Evolutionary conservation across 2,329 filamentous ascomycete genomes (phyloP), one percentile per base, ranked within the genome.

Genomic region (Metarhizium robertsii): DNA sequence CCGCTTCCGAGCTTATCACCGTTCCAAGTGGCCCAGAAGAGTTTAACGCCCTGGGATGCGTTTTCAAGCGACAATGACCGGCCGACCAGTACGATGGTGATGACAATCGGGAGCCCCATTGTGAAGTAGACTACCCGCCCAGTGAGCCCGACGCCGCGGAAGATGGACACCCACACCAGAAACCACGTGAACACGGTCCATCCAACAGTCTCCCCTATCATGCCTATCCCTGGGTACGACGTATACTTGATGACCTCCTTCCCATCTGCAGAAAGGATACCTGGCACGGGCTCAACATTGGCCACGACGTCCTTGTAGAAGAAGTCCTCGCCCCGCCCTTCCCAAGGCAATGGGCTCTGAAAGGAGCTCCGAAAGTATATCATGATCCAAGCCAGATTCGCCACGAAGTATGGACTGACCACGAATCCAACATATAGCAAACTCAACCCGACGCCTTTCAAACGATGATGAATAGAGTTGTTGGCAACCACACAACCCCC

Each of bases 151-250:
- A 83, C 79, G 6, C 81, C 77, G 40, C 79, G 76, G 65, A 83
- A 81, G 60, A 84, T 81, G 60, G 76, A 80, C 45, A 83, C 60
- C 78, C 79, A 83, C 60, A 83, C 75, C 1, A 83, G 65, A 62
- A 84, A 80, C 79, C 80, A 81, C 56, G 79, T 76, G 61, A 84
- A 83, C 18, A 74, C 72, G 45, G 73, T 76, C 80, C 80, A 83
- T 11, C 75, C 80, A 2, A 80, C 78, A 0, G 79, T 82, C 62
- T 83, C 80, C 6, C 78, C 79, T 8, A 82, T 67, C 2, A 84
- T 63, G 0, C 63, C 69, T 6, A 71, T 66, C 0, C 72, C 72
- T 0, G 75, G 73, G 59, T 82, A 84, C 18, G 68, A 57, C 1
- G 73, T 75, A 57, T 76, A 82, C 2, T 65, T 61, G 2, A 65